Evolutionary conservation across 163 green algal genomes (phyloP), one percentile per base, ranked within the genome.

Genomic region (Scenedesmus sp.): DNA sequence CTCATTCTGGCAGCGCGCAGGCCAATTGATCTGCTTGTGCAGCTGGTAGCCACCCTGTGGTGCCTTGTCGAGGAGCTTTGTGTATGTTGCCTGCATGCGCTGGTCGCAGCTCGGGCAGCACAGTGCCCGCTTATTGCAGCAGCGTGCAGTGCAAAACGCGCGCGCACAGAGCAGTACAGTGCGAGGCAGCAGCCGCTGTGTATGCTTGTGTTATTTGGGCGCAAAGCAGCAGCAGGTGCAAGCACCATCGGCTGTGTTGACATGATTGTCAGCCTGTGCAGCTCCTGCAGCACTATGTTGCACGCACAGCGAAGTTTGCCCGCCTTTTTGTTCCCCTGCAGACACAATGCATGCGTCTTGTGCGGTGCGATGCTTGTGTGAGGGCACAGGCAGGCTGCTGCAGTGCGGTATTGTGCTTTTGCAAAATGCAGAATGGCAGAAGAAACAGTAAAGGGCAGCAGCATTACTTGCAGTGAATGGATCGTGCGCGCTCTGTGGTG

Each of bases 11-110:
- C 70, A 79, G 70, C 70, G 70, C 70, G 70, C 70, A 79, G 70
- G 70, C 70, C 70, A 54, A 79, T 79, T 79, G 70, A 79, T 79
- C 70, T 79, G 70, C 70, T 79, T 16, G 23, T 79, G 70, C 70
- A 79, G 70, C 70, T 52, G 70, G 70, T 23, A 79, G 70, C 70
- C 70, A 79, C 70, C 70, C 70, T 52, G 70, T 79, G 70, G 70
- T 79, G 70, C 70, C 70, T 23, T 52, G 4, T 52, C 12, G 70
- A 23, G 34, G 34, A 46, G 4, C 52, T 79, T 23, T 8, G 3
- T 13, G 70, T 79, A 20, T 5, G 2, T 79, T 6, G 23, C 70
- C 70, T 76, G 66, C 66, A 5, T 13, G 70, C 52, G 20, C 52
- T 79, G 70, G 4, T 6, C 2, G 70, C 20, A 73, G 12, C 1